Base-by-base conservation (phyloP, 106 monocot species). In the Allium sativum region DNA sequence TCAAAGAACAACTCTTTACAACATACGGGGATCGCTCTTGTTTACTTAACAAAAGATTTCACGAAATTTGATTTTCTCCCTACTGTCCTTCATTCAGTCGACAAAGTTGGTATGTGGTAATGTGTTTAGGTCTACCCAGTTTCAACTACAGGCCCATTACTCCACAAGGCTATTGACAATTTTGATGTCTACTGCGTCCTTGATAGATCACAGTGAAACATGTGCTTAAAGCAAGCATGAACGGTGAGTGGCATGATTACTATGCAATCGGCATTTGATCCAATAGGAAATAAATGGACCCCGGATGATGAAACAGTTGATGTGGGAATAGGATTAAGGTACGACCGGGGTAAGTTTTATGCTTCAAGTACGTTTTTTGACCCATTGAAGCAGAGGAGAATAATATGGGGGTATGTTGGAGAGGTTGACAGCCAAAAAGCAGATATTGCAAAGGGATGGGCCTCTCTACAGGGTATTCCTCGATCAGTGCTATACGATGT, bases 41-140 rank as follows among this genome's bases (percentile, higher is more conserved):
- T 93, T 18, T 93, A 83, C 82, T 58, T 50, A 10, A 94, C 93
- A 12, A 64, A 70, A 44, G 89, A 94, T 70, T 94, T 89, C 62
- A 7, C 72, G 45, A 17, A 44, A 21, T 86, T 74, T 70, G 72
- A 82, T 59, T 75, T 74, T 21, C 63, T 83, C 17, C 72, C 73
- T 6, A 68, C 66, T 0, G 18, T 74, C 47, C 70, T 94, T 22
- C 93, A 89, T 65, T 56, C 60, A 7, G 93, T 94, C 20, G 45
- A 60, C 0, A 66, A 69, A 18, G 89, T 82, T 3, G 93, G 94
- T 40, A 89, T 89, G 94, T 90, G 89, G 94, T 89, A 94, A 69
- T 94, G 94, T 74, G 67, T 94, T 8, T 89, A 94, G 68, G 83
- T 94, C 65, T 94, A 74, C 50, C 89, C 94, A 9, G 89, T 94